Conservation (phyloP, 257 asterid genomes). For the Salvia rosmarinus region DNA sequence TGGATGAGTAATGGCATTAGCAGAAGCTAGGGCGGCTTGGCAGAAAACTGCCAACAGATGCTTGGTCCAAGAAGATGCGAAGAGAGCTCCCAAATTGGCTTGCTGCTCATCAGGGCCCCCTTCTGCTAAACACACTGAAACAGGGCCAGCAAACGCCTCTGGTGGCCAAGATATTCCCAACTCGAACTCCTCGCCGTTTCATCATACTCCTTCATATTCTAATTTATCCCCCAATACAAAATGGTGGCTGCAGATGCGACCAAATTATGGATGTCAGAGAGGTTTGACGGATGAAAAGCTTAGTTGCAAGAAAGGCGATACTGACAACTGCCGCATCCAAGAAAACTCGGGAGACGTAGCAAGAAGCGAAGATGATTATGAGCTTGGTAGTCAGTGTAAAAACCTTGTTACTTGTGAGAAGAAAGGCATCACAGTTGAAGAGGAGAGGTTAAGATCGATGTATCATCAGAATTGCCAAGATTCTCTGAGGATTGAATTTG, state of each 20-base stretch:
- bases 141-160: conserved; percentile 41
- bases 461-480: conserved; percentile 21
- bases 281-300: conserved; percentile 42
- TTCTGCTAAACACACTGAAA: conserved; percentile 45
- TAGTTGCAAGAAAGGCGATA: conserved; percentile 33
- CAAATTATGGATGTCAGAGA: conserved; percentile 49
- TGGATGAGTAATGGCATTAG: conserved; percentile 63
- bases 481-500: conserved; percentile 31
- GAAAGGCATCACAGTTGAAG: conserved; percentile 34
- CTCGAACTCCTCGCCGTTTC: conserved; percentile 45
- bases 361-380: conserved; percentile 11
- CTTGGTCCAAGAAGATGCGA: conserved; percentile 85
- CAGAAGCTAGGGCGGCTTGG: conserved; percentile 87
- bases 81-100: conserved; percentile 91
- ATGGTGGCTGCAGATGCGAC: conserved; percentile 84
- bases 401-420: conserved; percentile 31
- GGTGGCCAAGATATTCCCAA: conserved; percentile 45
- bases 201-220: conserved; percentile 49
- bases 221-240: conserved; percentile 68
- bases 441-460: conserved; percentile 29
- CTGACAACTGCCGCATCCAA: conserved; percentile 28
- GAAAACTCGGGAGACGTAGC: conserved; percentile 28
- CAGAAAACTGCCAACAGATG: conserved; percentile 84
- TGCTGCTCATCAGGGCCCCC: conserved; percentile 65
- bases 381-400: conserved; percentile 28